Percentiles rank a stretch among this genome's conserved stretches.
These are phyloP conservation scores for Eryngium alpinum DNA, from an alignment of 140 eudicot species.

Conservation along the genomic window DNA sequence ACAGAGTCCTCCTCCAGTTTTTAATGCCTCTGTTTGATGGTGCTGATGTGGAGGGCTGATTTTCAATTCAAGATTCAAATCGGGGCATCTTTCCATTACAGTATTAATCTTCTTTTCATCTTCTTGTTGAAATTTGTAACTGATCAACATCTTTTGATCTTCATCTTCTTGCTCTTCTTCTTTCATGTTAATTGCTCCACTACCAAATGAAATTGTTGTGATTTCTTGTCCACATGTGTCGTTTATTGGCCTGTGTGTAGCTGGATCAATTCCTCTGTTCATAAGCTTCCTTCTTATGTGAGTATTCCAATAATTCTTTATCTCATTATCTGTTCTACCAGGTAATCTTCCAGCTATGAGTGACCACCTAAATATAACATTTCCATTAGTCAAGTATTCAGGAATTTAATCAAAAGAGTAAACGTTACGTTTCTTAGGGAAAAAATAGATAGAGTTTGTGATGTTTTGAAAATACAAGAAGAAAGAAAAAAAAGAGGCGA, in stretches of 20 bases:
- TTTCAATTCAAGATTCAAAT: slow-evolving; percentile 72
- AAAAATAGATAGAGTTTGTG: neutral
- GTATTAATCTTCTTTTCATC: slow-evolving; percentile 21
- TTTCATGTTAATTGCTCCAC: slow-evolving; percentile 17
- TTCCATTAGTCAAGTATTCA: neutral
- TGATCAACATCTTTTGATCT: slow-evolving; percentile 12
- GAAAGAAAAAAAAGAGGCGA: too few species aligned
- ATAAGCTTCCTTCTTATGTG: slow-evolving; percentile 84
- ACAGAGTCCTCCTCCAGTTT: slow-evolving; percentile 59
- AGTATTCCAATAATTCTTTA: slow-evolving; percentile 95
- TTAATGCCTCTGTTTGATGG: slow-evolving; percentile 31
- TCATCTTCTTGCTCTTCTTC: slow-evolving; percentile 29
- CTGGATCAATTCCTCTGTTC: slow-evolving; percentile 89
- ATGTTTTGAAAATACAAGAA: neutral
- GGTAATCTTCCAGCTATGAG: slow-evolving; percentile 95
- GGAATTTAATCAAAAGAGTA: too few species aligned
- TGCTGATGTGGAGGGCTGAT: slow-evolving; percentile 70
- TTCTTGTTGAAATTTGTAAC: neutral
- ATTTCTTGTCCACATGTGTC: slow-evolving; percentile 32
- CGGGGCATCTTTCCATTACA: slow-evolving; percentile 49
- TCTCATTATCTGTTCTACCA: slow-evolving; percentile 94
- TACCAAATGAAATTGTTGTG: slow-evolving; percentile 53
- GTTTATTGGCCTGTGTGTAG: slow-evolving; percentile 67
- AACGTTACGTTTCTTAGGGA: neutral
- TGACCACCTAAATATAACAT: slow-evolving; percentile 62